Evolutionary conservation across 2,329 filamentous ascomycete genomes (phyloP).

Genomic region (Aspergillus japonicus): DNA sequence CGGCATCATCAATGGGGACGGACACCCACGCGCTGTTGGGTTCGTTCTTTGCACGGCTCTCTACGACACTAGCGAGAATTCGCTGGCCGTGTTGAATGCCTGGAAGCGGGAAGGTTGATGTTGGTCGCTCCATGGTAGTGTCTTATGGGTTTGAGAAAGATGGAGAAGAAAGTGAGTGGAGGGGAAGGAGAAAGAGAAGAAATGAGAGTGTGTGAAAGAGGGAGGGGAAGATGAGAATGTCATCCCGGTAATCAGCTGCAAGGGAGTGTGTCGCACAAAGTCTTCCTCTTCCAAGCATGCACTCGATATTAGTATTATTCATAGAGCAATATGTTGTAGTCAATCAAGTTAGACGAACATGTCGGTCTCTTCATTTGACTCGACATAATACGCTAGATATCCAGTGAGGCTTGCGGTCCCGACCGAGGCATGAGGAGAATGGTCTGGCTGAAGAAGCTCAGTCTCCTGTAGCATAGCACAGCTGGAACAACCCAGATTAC

Average conservation of each 20-base stretch:
- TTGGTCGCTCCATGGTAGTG: background rate
- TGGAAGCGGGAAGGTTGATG: background rate
- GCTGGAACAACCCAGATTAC: background rate
- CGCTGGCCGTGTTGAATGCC: conserved; percentile 12
- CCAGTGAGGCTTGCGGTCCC: no score
- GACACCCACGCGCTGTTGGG: conserved; percentile 19
- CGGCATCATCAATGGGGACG: conserved; percentile 20
- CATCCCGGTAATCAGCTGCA: background rate
- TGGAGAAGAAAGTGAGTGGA: background rate
- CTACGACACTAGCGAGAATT: conserved; percentile 19
- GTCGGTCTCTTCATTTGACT: no score
- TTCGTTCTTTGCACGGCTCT: conserved; percentile 15
- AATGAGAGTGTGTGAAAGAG: background rate
- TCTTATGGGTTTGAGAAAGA: background rate
- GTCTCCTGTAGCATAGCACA: background rate
- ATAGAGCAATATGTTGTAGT: no score
- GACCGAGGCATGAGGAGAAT: no score
- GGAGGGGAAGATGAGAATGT: no score
- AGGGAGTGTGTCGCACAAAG: background rate
- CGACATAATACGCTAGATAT: no score
- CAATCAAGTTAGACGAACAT: no score
- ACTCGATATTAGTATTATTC: background rate
- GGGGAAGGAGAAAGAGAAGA: background rate
- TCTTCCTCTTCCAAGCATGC: background rate
- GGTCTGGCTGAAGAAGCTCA: background rate